Percentiles rank a stretch among this genome's conserved stretches.
Conservation (phyloP, 768 basidiomycete species). For the Mycena venus region DNA sequence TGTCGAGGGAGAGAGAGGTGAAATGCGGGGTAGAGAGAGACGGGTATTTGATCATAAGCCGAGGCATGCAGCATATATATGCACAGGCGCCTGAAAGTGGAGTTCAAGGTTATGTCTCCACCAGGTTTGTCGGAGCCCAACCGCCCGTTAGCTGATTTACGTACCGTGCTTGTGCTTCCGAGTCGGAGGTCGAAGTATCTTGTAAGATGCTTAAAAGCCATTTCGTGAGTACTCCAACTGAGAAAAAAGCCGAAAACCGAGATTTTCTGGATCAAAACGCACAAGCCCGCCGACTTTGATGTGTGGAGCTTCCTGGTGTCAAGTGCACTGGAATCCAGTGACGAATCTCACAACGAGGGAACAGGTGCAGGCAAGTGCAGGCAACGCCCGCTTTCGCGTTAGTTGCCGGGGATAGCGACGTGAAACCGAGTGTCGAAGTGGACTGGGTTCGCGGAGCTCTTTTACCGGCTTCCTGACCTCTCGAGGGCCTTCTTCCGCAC, state of each 20-base stretch:
- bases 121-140: conserved; percentile 20
- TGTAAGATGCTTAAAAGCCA: background rate
- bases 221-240: background rate
- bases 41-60: conserved; percentile 18
- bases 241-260: background rate
- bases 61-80: conserved; percentile 2
- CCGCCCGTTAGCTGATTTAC: background rate
- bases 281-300: background rate
- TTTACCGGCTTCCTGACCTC: conserved; percentile 12
- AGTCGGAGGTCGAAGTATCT: conserved; percentile 16
- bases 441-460: background rate
- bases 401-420: background rate
- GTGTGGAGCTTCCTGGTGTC: background rate
- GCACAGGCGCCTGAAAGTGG: conserved; percentile 14
- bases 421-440: background rate
- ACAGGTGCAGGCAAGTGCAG: background rate
- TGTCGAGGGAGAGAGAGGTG: background rate
- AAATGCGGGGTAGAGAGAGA: background rate
- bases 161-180: conserved; percentile 13
- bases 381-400: background rate
- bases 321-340: background rate
- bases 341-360: background rate
- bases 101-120: conserved; percentile 20
- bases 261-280: background rate
- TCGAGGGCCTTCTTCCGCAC: conserved; percentile 21